Base-by-base conservation (phyloP, 306 rosid species). In the Phaseolus lunatus region DNA sequence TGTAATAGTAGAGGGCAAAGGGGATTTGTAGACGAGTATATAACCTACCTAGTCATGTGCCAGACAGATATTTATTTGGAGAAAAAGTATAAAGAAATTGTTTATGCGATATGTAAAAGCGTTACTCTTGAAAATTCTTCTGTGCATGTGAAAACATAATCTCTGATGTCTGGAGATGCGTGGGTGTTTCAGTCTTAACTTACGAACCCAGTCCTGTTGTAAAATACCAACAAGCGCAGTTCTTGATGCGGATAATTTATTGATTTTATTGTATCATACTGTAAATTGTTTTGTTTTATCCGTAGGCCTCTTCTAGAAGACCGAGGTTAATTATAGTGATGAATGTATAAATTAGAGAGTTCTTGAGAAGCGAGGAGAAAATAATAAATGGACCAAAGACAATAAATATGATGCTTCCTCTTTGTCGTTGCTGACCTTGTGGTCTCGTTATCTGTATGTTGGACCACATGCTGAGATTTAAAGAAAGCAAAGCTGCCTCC, bases 401-500 rank as follows among this genome's bases (percentile, higher is more conserved):
- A 62, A 76, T 14, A 57, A 62, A 35, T 1, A 19, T 54, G 33
- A 76, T 70, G 78, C 78, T 53, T 63, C 68, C 63, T 62, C 54
- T 19, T 70, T 79, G 78, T 82, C 78, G 75, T 76, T 62, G 72
- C 64, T 35, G 53, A 41, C 63, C 64, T 31, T 41, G 78, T 81
- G 26, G 69, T 59, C 37, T 81, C 84, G 48, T 54, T 66, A 27
- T 43, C 62, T 44, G 20, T 41, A 27, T 61, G 23, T 59, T 67
- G 81, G 85, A 82, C 85, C 85, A 62, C 67, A 24, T 41, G 20
- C 39, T 47, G 56, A 56, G 37, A 31, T 19, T 41, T 20, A 75
- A 43, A 61, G 67, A 62, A 73, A 53, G 57, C 49, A 75, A 78
- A 83, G 80, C 76, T 66, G 86, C 78, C 23, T 45, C 65, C 59